Evolutionary conservation across 1,284 basidiomycete genomes (phyloP), one percentile per base, ranked within the genome.

Genomic region (Mycena citricolor): DNA sequence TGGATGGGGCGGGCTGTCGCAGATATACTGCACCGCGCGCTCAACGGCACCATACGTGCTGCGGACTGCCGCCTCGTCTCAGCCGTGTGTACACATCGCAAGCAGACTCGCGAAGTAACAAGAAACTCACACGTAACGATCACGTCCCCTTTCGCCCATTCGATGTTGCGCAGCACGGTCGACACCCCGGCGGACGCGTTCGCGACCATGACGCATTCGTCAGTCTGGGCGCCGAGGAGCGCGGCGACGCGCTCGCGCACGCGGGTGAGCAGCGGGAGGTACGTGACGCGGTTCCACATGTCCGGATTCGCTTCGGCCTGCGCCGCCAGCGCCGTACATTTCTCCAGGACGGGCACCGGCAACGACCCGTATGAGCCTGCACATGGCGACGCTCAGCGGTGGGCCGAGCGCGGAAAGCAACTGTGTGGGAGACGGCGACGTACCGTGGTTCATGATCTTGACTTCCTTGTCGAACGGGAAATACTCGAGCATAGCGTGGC

Each of bases 1-100:
- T 4, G 83, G 77, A 34, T 78, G 61, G 0, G 83, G 81, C 5
- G 71, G 61, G 2, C 65, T 54, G 55, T 93, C 89, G 12, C 70
- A 64, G 25, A 89, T 60, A 25, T 81, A 79, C 49, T 79, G 73
- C 17, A 79, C 66, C 0, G 78, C 76, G 42, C 76, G 70, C 10
- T 63, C 61, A 6, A 91, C 62, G 1, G 86, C 73, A 8, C 61
- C 66, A 58, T 90, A 91, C 0, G 86, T 86, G 0, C 81, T 83
- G 26, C 70, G 76, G 41, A 75, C 86, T 87, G 50, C 17, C n/a
- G n/a, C n/a, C n/a, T n/a, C n/a, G n/a, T n/a, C n/a, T n/a, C n/a
- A n/a, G n/a, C n/a, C n/a, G n/a, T n/a, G n/a, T n/a, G n/a, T n/a
- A n/a, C n/a, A n/a, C n/a, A 25, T 21, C 4, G 16, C 35, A 19